These are phyloP conservation scores for Neonectria ditissima DNA, from an alignment of 2,329 filamentous ascomycete species.

Conservation along the genomic window DNA sequence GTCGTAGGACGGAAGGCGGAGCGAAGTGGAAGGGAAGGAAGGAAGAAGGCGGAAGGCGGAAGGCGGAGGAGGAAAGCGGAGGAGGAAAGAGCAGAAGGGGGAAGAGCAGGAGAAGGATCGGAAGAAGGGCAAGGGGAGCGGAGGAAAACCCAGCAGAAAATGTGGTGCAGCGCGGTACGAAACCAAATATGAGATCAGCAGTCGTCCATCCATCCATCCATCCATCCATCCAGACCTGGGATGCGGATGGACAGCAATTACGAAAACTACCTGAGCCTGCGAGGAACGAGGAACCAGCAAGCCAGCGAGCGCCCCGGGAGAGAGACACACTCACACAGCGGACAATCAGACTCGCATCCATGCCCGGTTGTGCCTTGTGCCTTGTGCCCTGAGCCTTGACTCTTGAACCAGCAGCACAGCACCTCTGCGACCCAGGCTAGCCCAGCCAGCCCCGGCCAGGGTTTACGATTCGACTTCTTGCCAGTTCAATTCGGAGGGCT, in stretches of 20 bases:
- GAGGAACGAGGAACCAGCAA: constrained; percentile 24
- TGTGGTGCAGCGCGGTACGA: constrained; percentile 29
- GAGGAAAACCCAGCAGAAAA: constrained; percentile 16
- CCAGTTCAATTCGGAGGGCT: constrained; percentile 32
- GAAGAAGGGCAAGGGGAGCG: constrained; percentile 30
- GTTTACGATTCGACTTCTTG: constrained; percentile 24
- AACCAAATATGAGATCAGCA: constrained; percentile 42
- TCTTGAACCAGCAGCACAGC: constrained; percentile 9
- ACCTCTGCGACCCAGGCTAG: constrained; percentile 18
- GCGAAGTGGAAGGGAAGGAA: constrained; percentile 29
- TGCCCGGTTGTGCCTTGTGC: constrained; percentile 15
- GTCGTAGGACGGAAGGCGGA: constrained; percentile 26
- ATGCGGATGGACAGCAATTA: constrained; percentile 23
- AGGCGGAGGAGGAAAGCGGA: constrained; percentile 9
- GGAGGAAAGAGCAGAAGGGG: constrained; percentile 30
- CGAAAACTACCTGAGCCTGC: constrained; percentile 29
- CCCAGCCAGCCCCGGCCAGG: constrained; percentile 22
- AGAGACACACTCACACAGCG: constrained; percentile 12
- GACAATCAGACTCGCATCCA: constrained; percentile 27
- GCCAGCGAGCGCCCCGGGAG: constrained; percentile 12
- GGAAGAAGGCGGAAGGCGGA: constrained; percentile 19
- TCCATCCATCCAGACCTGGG: constrained; percentile 29
- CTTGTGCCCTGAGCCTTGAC: constrained; percentile 11
- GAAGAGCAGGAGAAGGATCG: constrained; percentile 30
- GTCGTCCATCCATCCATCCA: no score